Conservation (phyloP, 441 rosid species). For the Gossypium aridum region DNA sequence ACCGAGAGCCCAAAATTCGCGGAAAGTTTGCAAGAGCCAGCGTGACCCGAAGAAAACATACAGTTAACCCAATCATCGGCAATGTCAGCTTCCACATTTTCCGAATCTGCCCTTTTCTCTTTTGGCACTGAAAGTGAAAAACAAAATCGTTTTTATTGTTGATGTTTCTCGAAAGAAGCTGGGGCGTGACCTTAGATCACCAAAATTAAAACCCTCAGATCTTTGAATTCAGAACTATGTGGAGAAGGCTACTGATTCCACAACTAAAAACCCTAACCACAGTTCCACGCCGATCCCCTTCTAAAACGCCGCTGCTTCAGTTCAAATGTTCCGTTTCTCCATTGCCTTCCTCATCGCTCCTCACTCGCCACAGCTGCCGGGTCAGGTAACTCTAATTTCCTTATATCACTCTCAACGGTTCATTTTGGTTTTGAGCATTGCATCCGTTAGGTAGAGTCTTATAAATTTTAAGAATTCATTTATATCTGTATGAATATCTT, state of each 20-base stretch:
- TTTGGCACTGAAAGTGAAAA: too few species aligned
- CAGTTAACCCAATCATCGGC: too few species aligned
- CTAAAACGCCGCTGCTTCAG: conserved; percentile 14
- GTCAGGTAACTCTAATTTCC: conserved; percentile 36
- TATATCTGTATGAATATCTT: too few species aligned
- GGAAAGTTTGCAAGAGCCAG: too few species aligned
- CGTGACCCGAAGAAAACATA: too few species aligned
- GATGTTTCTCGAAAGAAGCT: not conserved
- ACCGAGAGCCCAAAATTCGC: too few species aligned
- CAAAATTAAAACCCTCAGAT: conserved; percentile 7
- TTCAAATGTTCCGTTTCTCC: conserved; percentile 28
- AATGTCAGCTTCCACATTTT: too few species aligned
- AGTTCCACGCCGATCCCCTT: conserved; percentile 31
- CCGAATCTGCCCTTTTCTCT: too few species aligned
- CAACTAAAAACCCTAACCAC: conserved; percentile 69
- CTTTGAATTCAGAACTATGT: conserved; percentile 40
- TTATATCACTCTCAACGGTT: conserved; percentile 14
- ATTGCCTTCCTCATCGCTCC: conserved; percentile 24
- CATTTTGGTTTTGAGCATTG: not conserved
- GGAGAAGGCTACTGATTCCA: conserved; percentile 66
- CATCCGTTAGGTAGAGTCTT: not conserved
- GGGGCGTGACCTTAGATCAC: conserved; percentile 29
- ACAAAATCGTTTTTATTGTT: not conserved
- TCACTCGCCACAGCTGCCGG: conserved; percentile 40
- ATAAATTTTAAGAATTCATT: too few species aligned